These are phyloP conservation scores for Glycine soja DNA, from an alignment of 306 rosid genomes.

Conservation along the genomic window DNA sequence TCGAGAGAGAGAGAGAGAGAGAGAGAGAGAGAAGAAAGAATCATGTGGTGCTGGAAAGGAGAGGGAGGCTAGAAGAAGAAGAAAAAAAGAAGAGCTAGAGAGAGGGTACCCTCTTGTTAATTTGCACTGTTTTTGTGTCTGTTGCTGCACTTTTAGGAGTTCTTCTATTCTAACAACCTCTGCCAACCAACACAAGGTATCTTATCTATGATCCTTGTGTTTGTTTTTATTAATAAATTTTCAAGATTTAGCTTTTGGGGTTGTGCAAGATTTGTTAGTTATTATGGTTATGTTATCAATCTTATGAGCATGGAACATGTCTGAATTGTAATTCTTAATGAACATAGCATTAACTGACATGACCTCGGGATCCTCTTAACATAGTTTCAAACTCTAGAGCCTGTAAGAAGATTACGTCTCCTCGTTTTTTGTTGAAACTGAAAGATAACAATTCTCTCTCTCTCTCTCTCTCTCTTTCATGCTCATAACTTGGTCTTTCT, in stretches of 20 bases:
- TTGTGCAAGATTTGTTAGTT: conserved; percentile 18
- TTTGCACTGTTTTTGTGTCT: conserved; percentile 36
- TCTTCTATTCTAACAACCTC: conserved; percentile 21
- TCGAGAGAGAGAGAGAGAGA: conserved; percentile 7
- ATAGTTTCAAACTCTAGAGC: neutral
- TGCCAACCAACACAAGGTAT: conserved; percentile 52
- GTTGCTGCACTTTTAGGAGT: conserved; percentile 26
- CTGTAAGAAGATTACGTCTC: conserved; percentile 49
- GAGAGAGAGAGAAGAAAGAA: conserved; percentile 22
- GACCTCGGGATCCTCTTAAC: conserved; percentile 57
- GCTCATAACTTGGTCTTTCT: conserved; percentile 35
- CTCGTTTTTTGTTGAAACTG: conserved; percentile 23
- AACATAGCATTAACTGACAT: conserved; percentile 38
- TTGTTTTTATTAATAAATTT: neutral
- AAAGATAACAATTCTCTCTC: neutral
- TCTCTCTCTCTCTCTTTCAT: conserved; percentile 33
- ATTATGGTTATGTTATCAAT: conserved; percentile 25
- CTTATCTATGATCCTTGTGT: conserved; percentile 35
- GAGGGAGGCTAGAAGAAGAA: conserved; percentile 48
- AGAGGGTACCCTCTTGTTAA: conserved; percentile 34
- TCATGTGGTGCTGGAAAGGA: conserved; percentile 62
- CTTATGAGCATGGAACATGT: no score
- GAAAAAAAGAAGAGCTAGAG: neutral
- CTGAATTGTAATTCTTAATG: conserved; percentile 7
- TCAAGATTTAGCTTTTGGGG: conserved; percentile 35